Evolutionary conservation across 306 rosid species (phyloP).

Genomic region (Herpetospermum pedunculosum): DNA sequence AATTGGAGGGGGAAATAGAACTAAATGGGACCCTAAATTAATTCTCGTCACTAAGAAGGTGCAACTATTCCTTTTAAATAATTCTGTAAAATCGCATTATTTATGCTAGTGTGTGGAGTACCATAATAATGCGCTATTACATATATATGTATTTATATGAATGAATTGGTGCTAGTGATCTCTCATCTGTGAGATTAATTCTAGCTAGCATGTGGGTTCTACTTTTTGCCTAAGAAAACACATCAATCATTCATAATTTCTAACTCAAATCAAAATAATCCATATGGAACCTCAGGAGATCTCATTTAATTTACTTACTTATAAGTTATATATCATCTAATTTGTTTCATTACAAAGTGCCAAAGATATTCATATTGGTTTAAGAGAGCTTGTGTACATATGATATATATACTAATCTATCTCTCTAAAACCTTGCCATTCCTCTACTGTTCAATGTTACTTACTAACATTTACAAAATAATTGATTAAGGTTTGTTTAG

Average conservation of each 20-base stretch:
- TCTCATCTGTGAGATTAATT: not conserved
- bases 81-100: not conserved
- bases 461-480: too few species aligned
- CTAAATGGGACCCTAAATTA: conserved; percentile 1
- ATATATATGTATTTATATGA: not conserved
- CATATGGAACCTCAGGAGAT: not conserved
- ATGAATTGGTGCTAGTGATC: not conserved
- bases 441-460: too few species aligned
- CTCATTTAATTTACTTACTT: not conserved
- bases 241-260: not conserved
- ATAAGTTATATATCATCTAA: not conserved
- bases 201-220: not conserved
- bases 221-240: not conserved
- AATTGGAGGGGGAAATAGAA: conserved; percentile 4
- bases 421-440: too few species aligned
- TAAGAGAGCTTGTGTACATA: not conserved
- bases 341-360: not conserved
- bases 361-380: not conserved
- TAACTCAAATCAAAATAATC: not conserved
- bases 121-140: conserved; percentile 1
- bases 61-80: conserved; percentile 3
- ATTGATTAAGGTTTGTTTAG: too few species aligned
- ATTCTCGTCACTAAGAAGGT: not conserved
- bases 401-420: too few species aligned
- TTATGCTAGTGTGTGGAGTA: not conserved